phyloP scores from a whole-genome alignment of 352 stramenopile genomes.

The Globisporangium carolinianum region DNA sequence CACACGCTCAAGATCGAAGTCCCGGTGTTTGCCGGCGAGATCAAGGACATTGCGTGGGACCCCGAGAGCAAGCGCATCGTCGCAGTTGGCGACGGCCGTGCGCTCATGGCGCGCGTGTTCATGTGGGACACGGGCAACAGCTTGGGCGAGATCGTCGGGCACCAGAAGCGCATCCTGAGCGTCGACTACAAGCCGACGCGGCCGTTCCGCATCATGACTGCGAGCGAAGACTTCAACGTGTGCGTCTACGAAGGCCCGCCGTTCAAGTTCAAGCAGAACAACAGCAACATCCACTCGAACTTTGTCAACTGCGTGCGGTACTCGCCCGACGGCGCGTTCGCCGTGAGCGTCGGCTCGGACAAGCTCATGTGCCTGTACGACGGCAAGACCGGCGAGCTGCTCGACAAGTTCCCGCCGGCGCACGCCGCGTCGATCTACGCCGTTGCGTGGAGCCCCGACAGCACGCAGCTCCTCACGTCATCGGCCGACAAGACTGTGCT shows the following conservation, averaged over 20 bases:
- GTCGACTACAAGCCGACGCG: constrained; percentile 91
- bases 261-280: constrained; percentile 94
- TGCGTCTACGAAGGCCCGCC: constrained; percentile 94
- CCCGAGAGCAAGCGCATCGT: constrained; percentile 93
- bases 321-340: constrained; percentile 83
- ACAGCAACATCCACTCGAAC: constrained; percentile 91
- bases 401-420: constrained; percentile 68
- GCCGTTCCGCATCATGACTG: constrained; percentile 94
- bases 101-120: constrained; percentile 83
- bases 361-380: constrained; percentile 95
- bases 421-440: constrained; percentile 95
- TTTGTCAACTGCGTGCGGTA: constrained; percentile 96
- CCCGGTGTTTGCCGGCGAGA: constrained; percentile 80
- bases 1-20: constrained; percentile 94
- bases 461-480: constrained; percentile 89
- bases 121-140: constrained; percentile 97
- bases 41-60: constrained; percentile 95
- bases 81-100: constrained; percentile 79
- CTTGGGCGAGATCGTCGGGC: constrained; percentile 91
- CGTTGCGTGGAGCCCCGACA: constrained; percentile 89
- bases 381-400: constrained; percentile 83
- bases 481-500: constrained; percentile 96
- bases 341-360: constrained; percentile 92
- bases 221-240: constrained; percentile 93
- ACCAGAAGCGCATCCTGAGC: constrained; percentile 91